phyloP scores from a whole-genome alignment of 208 protist species.

The Leishmania guyanensis region DNA sequence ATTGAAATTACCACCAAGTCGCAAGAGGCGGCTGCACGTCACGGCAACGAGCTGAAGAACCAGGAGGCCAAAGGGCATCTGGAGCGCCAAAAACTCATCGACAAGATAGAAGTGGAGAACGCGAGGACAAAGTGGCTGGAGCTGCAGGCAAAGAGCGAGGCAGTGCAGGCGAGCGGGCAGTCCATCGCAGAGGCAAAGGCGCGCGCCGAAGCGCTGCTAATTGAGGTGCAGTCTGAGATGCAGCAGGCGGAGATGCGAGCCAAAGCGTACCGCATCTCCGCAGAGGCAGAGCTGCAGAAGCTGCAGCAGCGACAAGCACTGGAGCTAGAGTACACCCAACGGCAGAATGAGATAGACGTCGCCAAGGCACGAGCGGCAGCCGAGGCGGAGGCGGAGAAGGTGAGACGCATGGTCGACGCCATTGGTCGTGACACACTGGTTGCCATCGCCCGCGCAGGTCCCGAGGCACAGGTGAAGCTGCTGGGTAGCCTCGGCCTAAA shows the following conservation, averaged over 20 bases:
- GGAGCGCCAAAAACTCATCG: conserved; percentile 91
- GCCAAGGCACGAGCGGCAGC: conserved; percentile 70
- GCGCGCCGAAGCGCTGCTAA: conserved; percentile 86
- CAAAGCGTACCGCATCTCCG: conserved; percentile 79
- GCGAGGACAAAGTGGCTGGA: conserved; percentile 81
- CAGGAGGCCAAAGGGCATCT: conserved; percentile 92
- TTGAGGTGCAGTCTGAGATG: conserved; percentile 89
- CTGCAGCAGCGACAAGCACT: conserved; percentile 79
- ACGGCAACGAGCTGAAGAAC: conserved; percentile 92
- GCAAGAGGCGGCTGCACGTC: conserved; percentile 93
- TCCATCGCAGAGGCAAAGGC: conserved; percentile 92
- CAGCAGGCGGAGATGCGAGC: conserved; percentile 87
- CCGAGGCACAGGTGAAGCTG: conserved; percentile 96
- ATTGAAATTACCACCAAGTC: conserved; percentile 98
- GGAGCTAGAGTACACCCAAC: conserved; percentile 83
- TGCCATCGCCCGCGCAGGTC: conserved; percentile 91
- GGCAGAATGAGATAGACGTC: conserved; percentile 89
- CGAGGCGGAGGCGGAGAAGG: conserved; percentile 91
- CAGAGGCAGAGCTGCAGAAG: conserved; percentile 86
- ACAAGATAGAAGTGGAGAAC: conserved; percentile 89
- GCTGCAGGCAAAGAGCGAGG: conserved; percentile 93
- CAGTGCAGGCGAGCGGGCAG: conserved; percentile 91
- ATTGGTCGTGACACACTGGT: conserved; percentile 92
- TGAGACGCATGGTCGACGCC: conserved; percentile 83
- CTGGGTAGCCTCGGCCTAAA: conserved; percentile 94